Evolutionary conservation across 805 yeast genomes (phyloP), one percentile per base, ranked within the genome.

Genomic region (Starmerella asiatica): DNA sequence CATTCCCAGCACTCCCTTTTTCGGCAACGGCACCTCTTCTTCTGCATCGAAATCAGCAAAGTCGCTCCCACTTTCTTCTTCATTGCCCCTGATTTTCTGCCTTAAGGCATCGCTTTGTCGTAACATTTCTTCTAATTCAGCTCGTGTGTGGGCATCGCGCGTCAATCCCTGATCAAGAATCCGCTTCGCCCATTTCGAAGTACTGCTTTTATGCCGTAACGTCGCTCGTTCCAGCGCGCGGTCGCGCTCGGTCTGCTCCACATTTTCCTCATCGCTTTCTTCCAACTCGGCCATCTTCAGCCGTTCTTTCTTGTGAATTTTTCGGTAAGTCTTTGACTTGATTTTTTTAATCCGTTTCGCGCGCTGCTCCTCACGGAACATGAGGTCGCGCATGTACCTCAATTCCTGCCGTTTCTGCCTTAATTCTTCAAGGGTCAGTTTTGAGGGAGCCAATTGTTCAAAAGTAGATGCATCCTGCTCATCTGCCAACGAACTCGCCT

Each of bases 151-250:
- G 27, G 78, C 73, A 57, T 88, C 97, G 52, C 88, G 86, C 29
- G 86, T 71, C 69, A 91, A 70, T 14, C 96, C 97, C 50, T 85
- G 81, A 50, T 77, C 79, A 37, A 85, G 75, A 84, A 88, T 76
- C 37, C 80, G 75, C 57, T 76, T 76, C 15, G 96, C 95, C 95
- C 96, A 91, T 53, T 75, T 73, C 6, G 86, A 73, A 34, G 79
- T 79, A 16, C 9, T 32, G 34, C 85, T 81, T 58, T 82, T 85
- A 63, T 88, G 97, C 52, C 83, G 81, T 50, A 86, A 68, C 3
- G 82, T 68, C 93, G 93, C 91, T 59, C 98, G 74, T 60, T 91
- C 97, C 47, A 74, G 71, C 1, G 96, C 97, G 44, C 97, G 70
- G 44, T 70, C 71, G 47, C 73, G 65, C 50, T 79, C 93, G 44